phyloP scores from a whole-genome alignment of 345 rosid species.

The Adansonia digitata region DNA sequence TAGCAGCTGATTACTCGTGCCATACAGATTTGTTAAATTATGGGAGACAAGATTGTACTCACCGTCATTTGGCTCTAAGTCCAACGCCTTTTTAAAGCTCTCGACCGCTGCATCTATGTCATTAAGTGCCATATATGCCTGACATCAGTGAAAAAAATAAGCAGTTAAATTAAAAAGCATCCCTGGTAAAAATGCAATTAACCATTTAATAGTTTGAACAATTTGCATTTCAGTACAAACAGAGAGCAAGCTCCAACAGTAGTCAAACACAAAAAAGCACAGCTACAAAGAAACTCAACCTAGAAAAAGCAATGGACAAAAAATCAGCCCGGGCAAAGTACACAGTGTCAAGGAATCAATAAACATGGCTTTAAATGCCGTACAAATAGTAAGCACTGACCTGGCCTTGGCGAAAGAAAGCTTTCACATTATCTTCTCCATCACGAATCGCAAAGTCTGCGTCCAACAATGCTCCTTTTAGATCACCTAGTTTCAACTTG shows the following conservation, averaged over 20 bases:
- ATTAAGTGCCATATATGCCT: slow-evolving; percentile 66
- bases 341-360: neutral
- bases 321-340: slow-evolving; percentile 1
- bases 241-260: neutral
- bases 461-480: slow-evolving; percentile 56
- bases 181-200: neutral
- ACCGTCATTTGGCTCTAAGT: slow-evolving; percentile 66
- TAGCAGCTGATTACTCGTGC: neutral
- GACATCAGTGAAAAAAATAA: neutral
- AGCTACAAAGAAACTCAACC: neutral
- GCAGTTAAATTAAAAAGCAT: neutral
- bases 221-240: neutral
- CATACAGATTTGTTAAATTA: neutral
- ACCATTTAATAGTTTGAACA: neutral
- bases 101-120: slow-evolving; percentile 58
- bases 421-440: slow-evolving; percentile 57
- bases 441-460: slow-evolving; percentile 59
- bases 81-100: slow-evolving; percentile 57
- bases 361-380: neutral
- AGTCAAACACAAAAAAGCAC: neutral
- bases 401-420: slow-evolving; percentile 72
- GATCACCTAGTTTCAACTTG: slow-evolving; percentile 51
- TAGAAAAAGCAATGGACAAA: neutral
- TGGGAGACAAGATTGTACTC: slow-evolving; percentile 9
- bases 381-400: slow-evolving; percentile 21